These are phyloP conservation scores for Melocanna baccifera DNA, from an alignment of 176 grass and related monocot species.

Conservation along the genomic window DNA sequence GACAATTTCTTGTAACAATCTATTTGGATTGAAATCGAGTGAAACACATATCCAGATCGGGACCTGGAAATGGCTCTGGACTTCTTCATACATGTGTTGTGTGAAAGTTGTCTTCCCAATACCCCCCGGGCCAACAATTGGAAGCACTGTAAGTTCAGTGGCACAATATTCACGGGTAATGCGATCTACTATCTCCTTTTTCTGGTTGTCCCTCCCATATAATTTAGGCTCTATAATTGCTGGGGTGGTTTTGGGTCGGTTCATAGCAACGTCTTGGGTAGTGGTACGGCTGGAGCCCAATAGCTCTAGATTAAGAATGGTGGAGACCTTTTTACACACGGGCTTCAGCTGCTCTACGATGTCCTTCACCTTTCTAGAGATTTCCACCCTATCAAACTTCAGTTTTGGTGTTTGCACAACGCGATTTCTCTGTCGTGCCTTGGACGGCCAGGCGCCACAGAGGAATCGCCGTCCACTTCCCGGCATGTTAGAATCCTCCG, in stretches of 20 bases:
- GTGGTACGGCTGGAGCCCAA: background rate
- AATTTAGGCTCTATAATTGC: background rate
- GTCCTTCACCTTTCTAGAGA: background rate
- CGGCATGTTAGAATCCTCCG: background rate
- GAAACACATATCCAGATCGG: too few species aligned
- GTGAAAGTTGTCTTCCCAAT: constrained; percentile 50
- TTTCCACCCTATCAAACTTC: background rate
- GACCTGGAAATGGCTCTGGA: too few species aligned
- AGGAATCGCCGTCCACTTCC: too few species aligned
- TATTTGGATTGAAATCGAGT: too few species aligned
- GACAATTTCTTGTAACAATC: too few species aligned
- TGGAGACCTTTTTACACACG: background rate
- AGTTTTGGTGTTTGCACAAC: background rate
- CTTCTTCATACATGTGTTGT: constrained; percentile 15
- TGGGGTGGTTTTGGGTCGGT: background rate
- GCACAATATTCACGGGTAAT: background rate
- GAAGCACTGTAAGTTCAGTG: background rate
- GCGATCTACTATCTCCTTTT: background rate
- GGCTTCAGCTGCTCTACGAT: background rate
- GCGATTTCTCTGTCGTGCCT: background rate
- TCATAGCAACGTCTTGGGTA: background rate
- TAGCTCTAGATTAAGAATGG: background rate
- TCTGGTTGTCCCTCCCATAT: constrained; percentile 1
- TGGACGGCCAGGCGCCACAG: background rate
- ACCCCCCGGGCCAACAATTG: constrained; percentile 39